Evolutionary conservation across 768 basidiomycete genomes (phyloP).

Genomic region (Ephemerocybe angulata): DNA sequence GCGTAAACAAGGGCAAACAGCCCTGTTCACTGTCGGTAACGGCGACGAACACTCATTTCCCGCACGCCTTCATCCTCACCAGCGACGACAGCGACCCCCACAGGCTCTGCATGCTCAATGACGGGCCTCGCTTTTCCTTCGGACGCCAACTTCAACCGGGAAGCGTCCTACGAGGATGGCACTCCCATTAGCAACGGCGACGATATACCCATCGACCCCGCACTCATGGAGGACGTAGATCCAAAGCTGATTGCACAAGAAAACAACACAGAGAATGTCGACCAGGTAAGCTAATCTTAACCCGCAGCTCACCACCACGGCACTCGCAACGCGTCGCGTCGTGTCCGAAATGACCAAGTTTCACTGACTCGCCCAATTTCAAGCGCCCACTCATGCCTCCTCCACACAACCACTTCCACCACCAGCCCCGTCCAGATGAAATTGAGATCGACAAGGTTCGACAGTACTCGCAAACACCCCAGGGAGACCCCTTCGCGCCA

Average conservation of each 20-base stretch:
- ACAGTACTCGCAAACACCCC: slow-evolving; percentile 71
- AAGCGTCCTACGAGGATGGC: slow-evolving; percentile 55
- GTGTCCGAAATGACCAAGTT: slow-evolving; percentile 29
- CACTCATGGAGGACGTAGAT: slow-evolving; percentile 55
- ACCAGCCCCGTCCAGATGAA: slow-evolving; percentile 13
- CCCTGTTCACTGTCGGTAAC: slow-evolving; percentile 36
- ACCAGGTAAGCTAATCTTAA: slow-evolving; percentile 36
- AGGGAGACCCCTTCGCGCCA: slow-evolving; percentile 81
- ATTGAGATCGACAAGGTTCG: slow-evolving; percentile 27
- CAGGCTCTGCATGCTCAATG: slow-evolving; percentile 39
- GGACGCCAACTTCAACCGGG: slow-evolving; percentile 46
- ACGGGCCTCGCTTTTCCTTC: slow-evolving; percentile 58
- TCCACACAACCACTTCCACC: slow-evolving; percentile 23
- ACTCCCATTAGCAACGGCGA: slow-evolving; percentile 55
- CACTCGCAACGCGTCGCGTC: slow-evolving; percentile 65
- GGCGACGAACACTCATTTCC: slow-evolving; percentile 34
- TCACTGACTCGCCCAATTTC: slow-evolving; percentile 21
- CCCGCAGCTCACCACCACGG: slow-evolving; percentile 7
- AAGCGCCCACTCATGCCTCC: slow-evolving; percentile 25
- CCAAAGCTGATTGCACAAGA: slow-evolving; percentile 40
- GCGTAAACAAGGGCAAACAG: slow-evolving; percentile 38
- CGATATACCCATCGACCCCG: slow-evolving; percentile 82
- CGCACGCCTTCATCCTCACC: slow-evolving; percentile 10
- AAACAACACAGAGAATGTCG: slow-evolving; percentile 18
- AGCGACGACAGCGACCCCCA: slow-evolving; percentile 8